Base-by-base conservation (phyloP, 1,284 basidiomycete genomes). In the Ceraceosorus guamensis region DNA sequence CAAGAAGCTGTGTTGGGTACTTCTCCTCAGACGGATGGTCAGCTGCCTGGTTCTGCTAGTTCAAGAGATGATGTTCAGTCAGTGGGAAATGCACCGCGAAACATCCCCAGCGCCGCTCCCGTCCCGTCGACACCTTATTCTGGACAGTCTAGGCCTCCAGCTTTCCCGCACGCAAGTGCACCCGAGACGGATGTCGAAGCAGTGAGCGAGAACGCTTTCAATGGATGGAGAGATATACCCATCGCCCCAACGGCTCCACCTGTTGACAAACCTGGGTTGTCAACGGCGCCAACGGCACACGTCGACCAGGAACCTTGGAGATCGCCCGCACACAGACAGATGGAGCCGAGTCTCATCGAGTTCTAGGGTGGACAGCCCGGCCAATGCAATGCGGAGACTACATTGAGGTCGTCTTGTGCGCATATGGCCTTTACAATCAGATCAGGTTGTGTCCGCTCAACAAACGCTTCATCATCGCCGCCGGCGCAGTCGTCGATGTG, bases 151-250 rank as follows among this genome's bases (percentile, higher is more conserved):
- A 48, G 14, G 46, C 30, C 10, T 48, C 2, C 14, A 16, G 14
- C 11, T 2, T 31, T 48, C 46, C 30, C 10, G 16, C 14, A 14
- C 30, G 30, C 11, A 10, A 31, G 11, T 16, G 11, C 10, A n/a
- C 41, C 41, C 16, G n/a, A n/a, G 41, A 16, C 41, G 46, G 46
- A 11, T 24, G 2, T 37, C 16, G 30, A 33, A 2, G 7, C 30
- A 16, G 39, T 41, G 11, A 41, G 39, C 39, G 16, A 11, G 39
- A 41, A 16, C 39, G 16, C 10, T 16, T 11, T 41, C 11, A 41
- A 16, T 43, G 50, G 32, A 6, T 52, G 50, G 50, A 16, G 50
- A 8, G 50, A 52, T 24, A 52, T 52, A 2, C 50, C 50, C 37
- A 52, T 52, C 50, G n/a, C 48, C 6, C 33, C 14, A 13, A 35